phyloP scores from a whole-genome alignment of 352 stramenopile species.

The Pythium inflatum region DNA sequence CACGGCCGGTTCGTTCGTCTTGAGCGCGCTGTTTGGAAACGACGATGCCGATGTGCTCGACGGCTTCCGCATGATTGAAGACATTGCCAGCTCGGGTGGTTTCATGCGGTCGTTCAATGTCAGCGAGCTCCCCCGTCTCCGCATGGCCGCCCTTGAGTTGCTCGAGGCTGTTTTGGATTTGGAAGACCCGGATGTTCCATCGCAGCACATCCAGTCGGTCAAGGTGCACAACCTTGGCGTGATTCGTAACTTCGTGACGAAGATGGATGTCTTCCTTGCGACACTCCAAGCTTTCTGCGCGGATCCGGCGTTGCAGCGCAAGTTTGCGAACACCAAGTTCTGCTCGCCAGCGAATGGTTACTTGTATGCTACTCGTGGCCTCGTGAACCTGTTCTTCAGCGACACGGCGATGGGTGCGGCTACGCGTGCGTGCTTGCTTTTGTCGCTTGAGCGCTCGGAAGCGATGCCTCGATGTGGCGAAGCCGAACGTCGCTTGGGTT shows the following conservation, averaged over 20 bases:
- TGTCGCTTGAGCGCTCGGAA: slow-evolving; percentile 39
- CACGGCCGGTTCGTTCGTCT: slow-evolving; percentile 76
- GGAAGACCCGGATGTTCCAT: slow-evolving; percentile 74
- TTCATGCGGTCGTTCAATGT: slow-evolving; percentile 86
- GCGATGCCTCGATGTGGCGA: slow-evolving; percentile 79
- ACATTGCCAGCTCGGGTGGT: slow-evolving; percentile 59
- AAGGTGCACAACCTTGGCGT: slow-evolving; percentile 81
- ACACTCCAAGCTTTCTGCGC: slow-evolving; percentile 69
- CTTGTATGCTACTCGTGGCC: slow-evolving; percentile 66
- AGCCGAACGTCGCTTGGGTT: slow-evolving; percentile 83
- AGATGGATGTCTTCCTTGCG: slow-evolving; percentile 82
- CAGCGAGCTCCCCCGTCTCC: slow-evolving; percentile 62
- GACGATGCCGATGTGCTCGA: slow-evolving; percentile 84
- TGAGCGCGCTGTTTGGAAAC: slow-evolving; percentile 71
- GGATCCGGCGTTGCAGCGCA: slow-evolving; percentile 62
- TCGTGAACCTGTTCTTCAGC: slow-evolving; percentile 80
- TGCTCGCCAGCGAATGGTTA: slow-evolving; percentile 81
- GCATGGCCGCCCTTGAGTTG: slow-evolving; percentile 67
- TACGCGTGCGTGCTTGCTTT: slow-evolving; percentile 36
- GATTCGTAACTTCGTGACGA: slow-evolving; percentile 88
- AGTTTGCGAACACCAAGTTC: slow-evolving; percentile 84
- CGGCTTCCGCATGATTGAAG: slow-evolving; percentile 78
- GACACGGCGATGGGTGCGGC: slow-evolving; percentile 79
- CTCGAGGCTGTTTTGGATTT: slow-evolving; percentile 83
- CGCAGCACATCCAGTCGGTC: slow-evolving; percentile 64